A percentile compares a stretch with the other conserved stretches of the same genome.
Conservation (phyloP, 1,284 basidiomycete species). For the Mycena sp. region DNA sequence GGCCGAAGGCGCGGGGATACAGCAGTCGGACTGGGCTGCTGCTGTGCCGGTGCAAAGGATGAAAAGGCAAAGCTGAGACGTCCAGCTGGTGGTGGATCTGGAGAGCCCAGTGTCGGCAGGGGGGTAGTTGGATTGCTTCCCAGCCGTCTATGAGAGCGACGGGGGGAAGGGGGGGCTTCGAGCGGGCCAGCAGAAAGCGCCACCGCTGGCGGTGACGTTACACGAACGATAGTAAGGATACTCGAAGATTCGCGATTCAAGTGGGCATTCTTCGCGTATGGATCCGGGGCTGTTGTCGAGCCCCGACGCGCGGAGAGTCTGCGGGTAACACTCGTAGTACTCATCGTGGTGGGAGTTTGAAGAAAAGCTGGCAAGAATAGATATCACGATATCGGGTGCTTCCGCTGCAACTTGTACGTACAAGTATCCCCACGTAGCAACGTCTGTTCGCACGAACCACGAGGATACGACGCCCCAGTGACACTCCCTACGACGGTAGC, state of each 20-base stretch:
- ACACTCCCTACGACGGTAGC: too few species aligned
- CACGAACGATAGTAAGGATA: constrained; percentile 78
- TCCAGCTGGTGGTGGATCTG: constrained; percentile 33
- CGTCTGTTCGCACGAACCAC: too few species aligned
- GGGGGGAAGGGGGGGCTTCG: constrained; percentile 30
- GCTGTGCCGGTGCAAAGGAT: constrained; percentile 50
- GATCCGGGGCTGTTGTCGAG: constrained; percentile 72
- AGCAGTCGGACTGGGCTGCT: constrained; percentile 37
- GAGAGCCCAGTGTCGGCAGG: constrained; percentile 38
- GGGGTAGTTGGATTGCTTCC: constrained; percentile 43
- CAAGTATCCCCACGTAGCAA: too few species aligned
- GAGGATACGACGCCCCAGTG: too few species aligned
- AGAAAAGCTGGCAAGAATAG: too few species aligned
- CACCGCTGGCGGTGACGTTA: constrained; percentile 43
- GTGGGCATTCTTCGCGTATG: constrained; percentile 65
- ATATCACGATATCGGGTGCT: too few species aligned
- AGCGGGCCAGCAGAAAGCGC: background rate
- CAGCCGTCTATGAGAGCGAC: constrained; percentile 31
- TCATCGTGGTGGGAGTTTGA: too few species aligned
- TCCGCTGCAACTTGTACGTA: too few species aligned
- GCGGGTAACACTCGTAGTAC: too few species aligned
- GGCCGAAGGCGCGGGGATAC: constrained; percentile 56
- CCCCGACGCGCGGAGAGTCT: constrained; percentile 68
- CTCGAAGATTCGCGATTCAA: constrained; percentile 65
- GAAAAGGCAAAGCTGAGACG: constrained; percentile 75